Evolutionary conservation across 2,329 filamentous ascomycete species (phyloP).

Genomic region (Colletotrichum siamense): DNA sequence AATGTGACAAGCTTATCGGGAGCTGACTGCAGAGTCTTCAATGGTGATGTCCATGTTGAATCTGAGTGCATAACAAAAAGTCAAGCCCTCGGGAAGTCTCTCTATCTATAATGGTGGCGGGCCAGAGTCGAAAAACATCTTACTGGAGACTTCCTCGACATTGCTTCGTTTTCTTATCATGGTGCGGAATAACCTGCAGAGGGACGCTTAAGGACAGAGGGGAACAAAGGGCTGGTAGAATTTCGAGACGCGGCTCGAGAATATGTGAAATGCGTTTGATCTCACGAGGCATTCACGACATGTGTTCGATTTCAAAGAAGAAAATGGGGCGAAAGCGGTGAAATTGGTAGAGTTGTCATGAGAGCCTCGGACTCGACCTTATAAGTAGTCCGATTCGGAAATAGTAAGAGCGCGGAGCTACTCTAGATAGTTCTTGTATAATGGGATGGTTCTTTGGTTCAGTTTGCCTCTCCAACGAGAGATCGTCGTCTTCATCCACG

Average conservation of each 20-base stretch:
- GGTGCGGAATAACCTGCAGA: neutral
- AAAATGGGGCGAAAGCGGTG: too few species aligned
- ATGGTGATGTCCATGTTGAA: neutral
- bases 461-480: neutral
- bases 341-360: too few species aligned
- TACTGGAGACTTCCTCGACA: neutral
- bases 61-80: rapidly evolving
- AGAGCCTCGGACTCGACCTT: neutral
- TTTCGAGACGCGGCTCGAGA: neutral
- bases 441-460: neutral
- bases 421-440: neutral
- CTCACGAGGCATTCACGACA: neutral
- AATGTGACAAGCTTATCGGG: neutral
- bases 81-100: neutral
- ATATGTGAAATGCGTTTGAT: neutral
- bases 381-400: neutral
- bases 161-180: neutral
- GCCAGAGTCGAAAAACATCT: neutral
- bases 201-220: neutral
- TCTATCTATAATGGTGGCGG: neutral
- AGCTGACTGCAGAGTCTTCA: rapidly evolving
- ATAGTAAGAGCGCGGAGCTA: rapidly evolving
- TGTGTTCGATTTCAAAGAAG: neutral
- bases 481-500: neutral
- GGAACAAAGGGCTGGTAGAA: neutral